These are phyloP conservation scores for Penicillium odoratum DNA, from an alignment of 495 filamentous ascomycete species.

Conservation along the genomic window DNA sequence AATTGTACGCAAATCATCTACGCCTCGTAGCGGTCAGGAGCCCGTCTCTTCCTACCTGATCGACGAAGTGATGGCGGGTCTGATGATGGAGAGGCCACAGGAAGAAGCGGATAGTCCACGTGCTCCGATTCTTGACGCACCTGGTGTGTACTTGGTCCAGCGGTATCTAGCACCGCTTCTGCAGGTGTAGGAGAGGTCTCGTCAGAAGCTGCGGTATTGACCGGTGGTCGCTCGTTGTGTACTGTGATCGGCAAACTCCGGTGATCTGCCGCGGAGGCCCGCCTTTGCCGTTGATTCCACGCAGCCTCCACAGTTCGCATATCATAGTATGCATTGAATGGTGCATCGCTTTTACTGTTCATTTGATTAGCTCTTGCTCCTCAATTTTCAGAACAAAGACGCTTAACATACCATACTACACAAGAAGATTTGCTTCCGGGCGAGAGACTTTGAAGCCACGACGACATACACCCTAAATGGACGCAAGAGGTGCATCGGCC, in stretches of 20 bases:
- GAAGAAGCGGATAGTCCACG: background rate
- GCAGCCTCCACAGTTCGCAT: background rate
- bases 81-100: background rate
- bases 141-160: background rate
- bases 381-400: background rate
- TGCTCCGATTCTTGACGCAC: background rate
- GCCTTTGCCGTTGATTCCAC: background rate
- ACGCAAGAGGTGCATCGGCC: background rate
- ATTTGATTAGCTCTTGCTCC: background rate
- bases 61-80: background rate
- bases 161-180: background rate
- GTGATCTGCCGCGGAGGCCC: background rate
- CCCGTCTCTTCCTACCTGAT: background rate
- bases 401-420: background rate
- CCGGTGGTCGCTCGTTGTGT: background rate
- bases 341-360: background rate
- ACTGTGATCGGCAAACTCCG: background rate
- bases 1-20: slow-evolving; percentile 3
- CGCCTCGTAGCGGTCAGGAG: background rate
- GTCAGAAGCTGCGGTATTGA: background rate
- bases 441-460: background rate
- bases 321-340: background rate
- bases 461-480: slow-evolving; percentile 1
- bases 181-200: background rate
- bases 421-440: background rate